A percentile compares a stretch with the other conserved stretches of the same genome.
phyloP scores from a whole-genome alignment of 2,329 filamentous ascomycete genomes.

The Sordariomycetes sp. region DNA sequence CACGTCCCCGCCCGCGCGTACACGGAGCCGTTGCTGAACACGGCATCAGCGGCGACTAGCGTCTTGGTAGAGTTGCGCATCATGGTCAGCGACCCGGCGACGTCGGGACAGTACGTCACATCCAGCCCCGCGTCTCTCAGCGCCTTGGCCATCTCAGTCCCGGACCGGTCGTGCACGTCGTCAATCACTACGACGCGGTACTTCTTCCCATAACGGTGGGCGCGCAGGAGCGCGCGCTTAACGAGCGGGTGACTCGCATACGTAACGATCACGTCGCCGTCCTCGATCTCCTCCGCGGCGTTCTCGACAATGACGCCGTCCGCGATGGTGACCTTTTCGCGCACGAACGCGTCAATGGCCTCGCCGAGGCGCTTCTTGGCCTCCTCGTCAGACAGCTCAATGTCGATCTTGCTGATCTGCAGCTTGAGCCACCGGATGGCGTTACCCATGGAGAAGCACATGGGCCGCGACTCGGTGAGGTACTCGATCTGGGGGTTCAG shows the following conservation, averaged over 20 bases:
- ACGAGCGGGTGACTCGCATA: constrained; percentile 81
- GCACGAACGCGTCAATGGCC: constrained; percentile 79
- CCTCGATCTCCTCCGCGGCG: constrained; percentile 60
- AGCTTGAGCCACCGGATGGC: constrained; percentile 91
- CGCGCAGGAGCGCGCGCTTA: constrained; percentile 65
- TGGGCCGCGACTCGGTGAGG: constrained; percentile 82
- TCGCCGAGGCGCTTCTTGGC: constrained; percentile 70
- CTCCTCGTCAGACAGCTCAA: constrained; percentile 66
- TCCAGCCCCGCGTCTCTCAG: constrained; percentile 56
- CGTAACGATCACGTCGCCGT: constrained; percentile 74
- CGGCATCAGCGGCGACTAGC: constrained; percentile 80
- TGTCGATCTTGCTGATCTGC: constrained; percentile 80
- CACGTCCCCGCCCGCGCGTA: constrained; percentile 83
- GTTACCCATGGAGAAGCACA: constrained; percentile 95
- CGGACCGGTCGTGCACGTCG: constrained; percentile 39
- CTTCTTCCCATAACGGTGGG: constrained; percentile 53
- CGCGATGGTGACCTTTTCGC: constrained; percentile 77
- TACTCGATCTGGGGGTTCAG: constrained; percentile 94
- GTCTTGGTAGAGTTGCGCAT: constrained; percentile 58
- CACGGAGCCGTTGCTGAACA: constrained; percentile 88
- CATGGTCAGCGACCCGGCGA: constrained; percentile 63
- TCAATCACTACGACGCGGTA: constrained; percentile 84
- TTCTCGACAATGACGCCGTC: constrained; percentile 73
- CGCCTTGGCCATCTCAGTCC: constrained; percentile 50
- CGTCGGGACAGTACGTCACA: constrained; percentile 66